A percentile compares a stretch with the other conserved stretches of the same genome.
Conservation (phyloP, 805 yeast genomes). For the Monosporozyma unispora region DNA sequence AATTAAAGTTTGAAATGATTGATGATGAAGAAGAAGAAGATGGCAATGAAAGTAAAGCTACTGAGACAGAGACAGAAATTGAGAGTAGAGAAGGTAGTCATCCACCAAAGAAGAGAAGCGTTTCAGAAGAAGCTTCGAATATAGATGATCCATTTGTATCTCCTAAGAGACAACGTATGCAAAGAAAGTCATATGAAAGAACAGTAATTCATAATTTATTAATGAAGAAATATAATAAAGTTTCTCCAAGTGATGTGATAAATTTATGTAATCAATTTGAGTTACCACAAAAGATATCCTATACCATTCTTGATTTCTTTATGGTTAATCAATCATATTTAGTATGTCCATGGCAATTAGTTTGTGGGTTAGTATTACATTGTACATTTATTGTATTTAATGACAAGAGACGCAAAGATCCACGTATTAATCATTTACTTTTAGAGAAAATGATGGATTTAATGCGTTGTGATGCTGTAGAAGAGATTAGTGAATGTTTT, state of each 20-base stretch:
- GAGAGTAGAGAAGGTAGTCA: neutral
- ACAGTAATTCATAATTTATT: constrained; percentile 11
- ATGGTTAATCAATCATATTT: constrained; percentile 43
- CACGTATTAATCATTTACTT: constrained; percentile 42
- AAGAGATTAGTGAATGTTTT: constrained; percentile 46
- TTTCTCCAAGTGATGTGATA: constrained; percentile 36
- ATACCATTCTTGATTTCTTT: constrained; percentile 42
- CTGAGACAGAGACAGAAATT: neutral
- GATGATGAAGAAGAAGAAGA: constrained; percentile 13
- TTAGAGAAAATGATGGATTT: constrained; percentile 42
- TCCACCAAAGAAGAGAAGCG: neutral
- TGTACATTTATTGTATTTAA: constrained; percentile 49
- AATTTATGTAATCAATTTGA: constrained; percentile 55
- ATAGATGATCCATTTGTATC: neutral
- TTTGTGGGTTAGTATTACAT: constrained; percentile 57
- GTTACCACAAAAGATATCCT: constrained; percentile 46
- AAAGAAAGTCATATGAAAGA: neutral
- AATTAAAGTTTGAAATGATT: constrained; percentile 27
- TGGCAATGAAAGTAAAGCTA: neutral
- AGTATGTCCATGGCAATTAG: constrained; percentile 57
- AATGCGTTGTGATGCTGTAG: constrained; percentile 41
- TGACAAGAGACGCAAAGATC: constrained; percentile 34
- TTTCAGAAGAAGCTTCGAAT: neutral
- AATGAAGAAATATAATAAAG: constrained; percentile 24
- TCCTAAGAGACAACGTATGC: neutral